Percentiles rank a stretch among this genome's conserved stretches.
phyloP scores from a whole-genome alignment of 257 asterid species.

The Jasminum sambac region DNA sequence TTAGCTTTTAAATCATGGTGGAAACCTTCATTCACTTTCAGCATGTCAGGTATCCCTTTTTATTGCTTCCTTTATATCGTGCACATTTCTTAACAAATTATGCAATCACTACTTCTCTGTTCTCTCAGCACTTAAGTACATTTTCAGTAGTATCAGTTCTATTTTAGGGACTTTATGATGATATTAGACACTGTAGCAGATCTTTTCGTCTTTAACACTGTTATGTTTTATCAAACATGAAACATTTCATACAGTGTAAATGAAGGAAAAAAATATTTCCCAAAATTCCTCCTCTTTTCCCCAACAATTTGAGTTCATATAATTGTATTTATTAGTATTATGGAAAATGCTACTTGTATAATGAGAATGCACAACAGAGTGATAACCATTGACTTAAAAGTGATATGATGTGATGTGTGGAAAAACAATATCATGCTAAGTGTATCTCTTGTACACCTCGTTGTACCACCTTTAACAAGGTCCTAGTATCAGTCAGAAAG shows the following conservation, averaged over 20 bases:
- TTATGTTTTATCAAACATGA: not conserved
- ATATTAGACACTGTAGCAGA: not conserved
- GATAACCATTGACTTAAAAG: too few species aligned
- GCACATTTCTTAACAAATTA: too few species aligned
- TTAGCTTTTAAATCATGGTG: conserved; percentile 96
- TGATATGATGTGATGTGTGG: too few species aligned
- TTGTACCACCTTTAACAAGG: too few species aligned
- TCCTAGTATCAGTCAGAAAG: too few species aligned
- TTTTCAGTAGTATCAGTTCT: not conserved
- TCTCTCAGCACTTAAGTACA: not conserved
- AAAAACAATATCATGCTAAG: too few species aligned
- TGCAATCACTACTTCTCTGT: not conserved
- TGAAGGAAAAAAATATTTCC: not conserved
- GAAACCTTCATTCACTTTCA: conserved; percentile 91
- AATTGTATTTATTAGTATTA: not conserved
- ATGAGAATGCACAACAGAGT: too few species aligned
- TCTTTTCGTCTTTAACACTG: not conserved
- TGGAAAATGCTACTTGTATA: too few species aligned
- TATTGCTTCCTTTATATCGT: too few species aligned
- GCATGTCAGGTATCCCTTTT: conserved; percentile 58
- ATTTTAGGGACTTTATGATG: not conserved
- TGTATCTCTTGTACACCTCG: too few species aligned
- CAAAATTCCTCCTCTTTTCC: not conserved
- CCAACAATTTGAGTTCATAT: not conserved
- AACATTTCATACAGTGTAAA: not conserved